These are phyloP conservation scores for Zizania latifolia DNA, from an alignment of 176 grass and related monocot genomes.

Conservation along the genomic window DNA sequence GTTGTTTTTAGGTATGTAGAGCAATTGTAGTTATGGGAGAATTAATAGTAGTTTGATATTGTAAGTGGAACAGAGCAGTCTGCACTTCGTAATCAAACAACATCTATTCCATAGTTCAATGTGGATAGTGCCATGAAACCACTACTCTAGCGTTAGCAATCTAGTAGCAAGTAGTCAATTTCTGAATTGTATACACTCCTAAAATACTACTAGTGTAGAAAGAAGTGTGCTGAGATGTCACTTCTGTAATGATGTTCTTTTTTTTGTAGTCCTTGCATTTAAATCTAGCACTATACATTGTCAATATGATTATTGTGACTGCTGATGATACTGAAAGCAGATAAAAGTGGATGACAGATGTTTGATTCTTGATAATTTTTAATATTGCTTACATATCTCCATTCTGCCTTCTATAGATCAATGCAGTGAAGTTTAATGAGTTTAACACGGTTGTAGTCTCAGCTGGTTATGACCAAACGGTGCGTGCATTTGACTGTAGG, in stretches of 20 bases:
- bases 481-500: slow-evolving; percentile 86
- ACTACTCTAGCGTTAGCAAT: neutral
- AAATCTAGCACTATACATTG: neutral
- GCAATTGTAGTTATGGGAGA: neutral
- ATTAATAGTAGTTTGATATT: neutral
- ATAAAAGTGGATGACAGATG: neutral
- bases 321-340: neutral
- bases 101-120: neutral
- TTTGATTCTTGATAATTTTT: neutral
- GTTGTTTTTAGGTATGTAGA: neutral
- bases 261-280: slow-evolving; percentile 6
- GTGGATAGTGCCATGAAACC: neutral
- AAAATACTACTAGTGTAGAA: neutral
- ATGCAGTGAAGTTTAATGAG: slow-evolving; percentile 95
- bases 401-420: slow-evolving; percentile 43
- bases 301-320: neutral
- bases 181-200: neutral
- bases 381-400: slow-evolving; percentile 10
- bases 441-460: slow-evolving; percentile 74
- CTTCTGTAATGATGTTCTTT: neutral
- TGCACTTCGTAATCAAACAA: neutral
- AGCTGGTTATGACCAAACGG: slow-evolving; percentile 78
- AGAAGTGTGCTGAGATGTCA: neutral
- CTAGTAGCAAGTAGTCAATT: neutral
- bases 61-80: too few relatives aligned